Base-by-base conservation (phyloP, 1,284 basidiomycete species). In the Ganoderma meredithae region DNA sequence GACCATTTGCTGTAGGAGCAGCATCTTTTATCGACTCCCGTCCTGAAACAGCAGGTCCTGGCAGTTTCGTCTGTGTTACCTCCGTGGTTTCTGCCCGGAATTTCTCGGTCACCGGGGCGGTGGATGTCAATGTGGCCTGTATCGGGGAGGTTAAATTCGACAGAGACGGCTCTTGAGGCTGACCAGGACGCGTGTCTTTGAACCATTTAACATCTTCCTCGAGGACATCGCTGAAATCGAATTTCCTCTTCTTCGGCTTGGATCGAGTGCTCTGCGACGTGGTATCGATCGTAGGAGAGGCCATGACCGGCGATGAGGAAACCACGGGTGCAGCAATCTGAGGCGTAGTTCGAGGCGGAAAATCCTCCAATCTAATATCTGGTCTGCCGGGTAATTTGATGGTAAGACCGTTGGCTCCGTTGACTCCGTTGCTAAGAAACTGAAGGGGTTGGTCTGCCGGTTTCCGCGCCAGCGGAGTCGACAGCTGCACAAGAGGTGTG, bases 141-240 rank as follows among this genome's bases (percentile, higher is more conserved):
- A 55, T 31, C 4, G 52, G 52, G 12, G 52, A 15, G 7, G 52
- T 55, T 22, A 40, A 25, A 15, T n/a, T 27, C 9, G 36, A 25
- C 39, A 25, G 19, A 33, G 44, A 10, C 13, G 31, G 15, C 3
- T 44, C 22, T 17, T 47, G 27, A 17, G 60, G 43, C 56, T 63
- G 56, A 27, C 64, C 47, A 55, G 63, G 53, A 41, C 64, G 67
- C 12, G 56, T 71, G 19, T 65, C 63, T 62, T 71, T 55, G 61
- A 55, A 75, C 73, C 73, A 74, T 19, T 67, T 65, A 0, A 75
- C 63, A 22, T 75, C 74, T 0, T 72, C 73, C 39, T 68, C 44
- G 59, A 75, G 71, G 62, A 74, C 72, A 10, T 68, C 64, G 13
- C 69, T 70, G 15, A 67, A 27, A 10, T 65, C 7, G 8, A 66